Base-by-base conservation (phyloP, 805 yeast species). In the Hanseniaspora nectarophila region DNA sequence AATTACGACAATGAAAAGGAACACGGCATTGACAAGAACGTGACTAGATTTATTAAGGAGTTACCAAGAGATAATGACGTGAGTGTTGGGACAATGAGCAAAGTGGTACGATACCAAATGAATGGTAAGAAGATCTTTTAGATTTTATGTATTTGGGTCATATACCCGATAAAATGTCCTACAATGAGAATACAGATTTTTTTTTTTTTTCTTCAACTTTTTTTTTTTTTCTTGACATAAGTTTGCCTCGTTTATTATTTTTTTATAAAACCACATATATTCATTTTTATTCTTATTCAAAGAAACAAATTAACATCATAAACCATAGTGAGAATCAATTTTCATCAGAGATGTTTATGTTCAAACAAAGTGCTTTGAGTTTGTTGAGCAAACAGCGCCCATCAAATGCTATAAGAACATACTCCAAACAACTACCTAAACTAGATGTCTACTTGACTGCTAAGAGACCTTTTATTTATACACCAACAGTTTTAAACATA, bases 101-200 rank as follows among this genome's bases (percentile, higher is more conserved):
- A 40, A n/a, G 43, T 49, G 0, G 35, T 49, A 3, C 37, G 46
- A 5, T 49, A 49, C 18, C 28, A 49, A 18, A 49, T 49, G 53
- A 49, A 49, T 49, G 53, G 46, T 3, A 49, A 49, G 33, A 49
- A 42, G 28, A 49, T 49, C 28, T 49, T 49, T 28, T 49, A 42
- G 18, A n/a, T n/a, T 13, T 20, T 10, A 24, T 9, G 15, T n/a
- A n/a, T n/a, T n/a, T n/a, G n/a, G n/a, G n/a, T n/a, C n/a, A n/a
- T 26, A 26, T 26, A 8, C 8, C 28, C 28, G 28, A 26, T 26
- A 26, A 26, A 26, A 26, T n/a, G n/a, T n/a, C n/a, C n/a, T n/a
- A n/a, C n/a, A n/a, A n/a, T n/a, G n/a, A n/a, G n/a, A n/a, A n/a
- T n/a, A n/a, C n/a, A n/a, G n/a, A n/a, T 28, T 28, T 28, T 28